These are phyloP conservation scores for Cyberlindnera mississippiensis DNA, from an alignment of 805 yeast genomes.

Conservation along the genomic window DNA sequence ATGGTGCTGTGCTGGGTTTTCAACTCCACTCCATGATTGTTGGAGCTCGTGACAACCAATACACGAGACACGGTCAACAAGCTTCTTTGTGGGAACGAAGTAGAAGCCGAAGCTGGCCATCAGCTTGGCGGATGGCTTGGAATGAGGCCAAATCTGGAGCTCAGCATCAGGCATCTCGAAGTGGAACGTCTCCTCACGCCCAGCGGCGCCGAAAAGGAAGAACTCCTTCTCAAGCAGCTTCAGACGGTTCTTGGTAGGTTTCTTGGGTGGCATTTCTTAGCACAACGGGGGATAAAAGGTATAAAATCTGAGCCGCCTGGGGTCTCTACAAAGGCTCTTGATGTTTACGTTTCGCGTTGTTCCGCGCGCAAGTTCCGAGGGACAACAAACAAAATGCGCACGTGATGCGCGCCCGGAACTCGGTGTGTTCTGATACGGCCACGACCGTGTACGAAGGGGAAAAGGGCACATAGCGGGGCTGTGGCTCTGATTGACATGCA, in stretches of 20 bases:
- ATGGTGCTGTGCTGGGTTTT: conserved; percentile 50
- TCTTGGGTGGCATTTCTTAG: conserved; percentile 11
- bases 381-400: neutral
- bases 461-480: no score
- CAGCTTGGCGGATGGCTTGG: conserved; percentile 27
- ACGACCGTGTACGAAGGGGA: no score
- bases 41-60: conserved; percentile 49
- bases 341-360: no score
- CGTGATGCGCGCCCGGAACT: no score
- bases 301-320: neutral
- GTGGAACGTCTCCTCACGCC: conserved; percentile 17
- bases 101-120: conserved; percentile 62
- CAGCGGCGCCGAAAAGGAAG: conserved; percentile 11
- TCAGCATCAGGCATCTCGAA: conserved; percentile 15
- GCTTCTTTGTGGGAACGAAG: conserved; percentile 50
- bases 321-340: neutral
- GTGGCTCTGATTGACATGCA: no score
- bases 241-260: conserved; percentile 4
- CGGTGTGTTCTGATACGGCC: no score
- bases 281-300: no score
- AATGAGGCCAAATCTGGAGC: conserved; percentile 25
- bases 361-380: neutral
- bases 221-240: conserved; percentile 8
- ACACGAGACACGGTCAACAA: conserved; percentile 54
- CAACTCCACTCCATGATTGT: conserved; percentile 54